These are phyloP conservation scores for Lunasporangiospora selenospora DNA, from an alignment of 192 early-diverging fungal species.

Conservation along the genomic window DNA sequence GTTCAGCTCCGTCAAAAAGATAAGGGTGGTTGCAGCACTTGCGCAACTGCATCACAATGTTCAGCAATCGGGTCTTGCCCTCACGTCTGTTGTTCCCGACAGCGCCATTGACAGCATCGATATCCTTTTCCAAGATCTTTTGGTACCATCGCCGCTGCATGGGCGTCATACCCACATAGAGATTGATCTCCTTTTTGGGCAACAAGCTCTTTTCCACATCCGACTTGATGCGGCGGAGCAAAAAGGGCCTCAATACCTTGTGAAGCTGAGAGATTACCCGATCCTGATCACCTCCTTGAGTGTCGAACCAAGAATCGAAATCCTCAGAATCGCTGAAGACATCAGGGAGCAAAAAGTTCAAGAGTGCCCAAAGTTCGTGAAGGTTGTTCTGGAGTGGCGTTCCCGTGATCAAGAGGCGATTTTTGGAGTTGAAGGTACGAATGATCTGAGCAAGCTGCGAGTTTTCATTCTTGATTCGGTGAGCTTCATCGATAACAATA, in stretches of 20 bases:
- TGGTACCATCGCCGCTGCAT: slow-evolving; percentile 96
- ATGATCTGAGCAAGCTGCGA: slow-evolving; percentile 90
- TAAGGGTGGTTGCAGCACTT: slow-evolving; percentile 96
- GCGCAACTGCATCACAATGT: slow-evolving; percentile 91
- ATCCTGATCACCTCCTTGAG: slow-evolving; percentile 69
- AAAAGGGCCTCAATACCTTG: slow-evolving; percentile 74
- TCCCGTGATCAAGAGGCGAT: slow-evolving; percentile 87
- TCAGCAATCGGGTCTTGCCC: slow-evolving; percentile 85
- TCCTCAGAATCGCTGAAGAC: slow-evolving; percentile 89
- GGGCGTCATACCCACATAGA: slow-evolving; percentile 87
- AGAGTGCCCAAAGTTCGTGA: slow-evolving; percentile 93
- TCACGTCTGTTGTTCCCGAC: slow-evolving; percentile 69
- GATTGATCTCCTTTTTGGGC: slow-evolving; percentile 88
- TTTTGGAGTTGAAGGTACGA: slow-evolving; percentile 80
- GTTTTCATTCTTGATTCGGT: slow-evolving; percentile 96
- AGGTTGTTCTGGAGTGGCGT: slow-evolving; percentile 96
- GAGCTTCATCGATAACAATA: slow-evolving; percentile 92
- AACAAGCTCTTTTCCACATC: slow-evolving; percentile 94
- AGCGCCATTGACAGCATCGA: slow-evolving; percentile 89
- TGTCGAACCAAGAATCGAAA: slow-evolving; percentile 90
- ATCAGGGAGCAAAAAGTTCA: slow-evolving; percentile 95
- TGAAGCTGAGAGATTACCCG: slow-evolving; percentile 56
- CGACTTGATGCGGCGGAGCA: slow-evolving; percentile 85
- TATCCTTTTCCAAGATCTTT: slow-evolving; percentile 91
- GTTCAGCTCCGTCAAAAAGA: slow-evolving; percentile 81